Conservation (phyloP, 2,329 filamentous ascomycete genomes). For the Lecanicillium sp. region DNA sequence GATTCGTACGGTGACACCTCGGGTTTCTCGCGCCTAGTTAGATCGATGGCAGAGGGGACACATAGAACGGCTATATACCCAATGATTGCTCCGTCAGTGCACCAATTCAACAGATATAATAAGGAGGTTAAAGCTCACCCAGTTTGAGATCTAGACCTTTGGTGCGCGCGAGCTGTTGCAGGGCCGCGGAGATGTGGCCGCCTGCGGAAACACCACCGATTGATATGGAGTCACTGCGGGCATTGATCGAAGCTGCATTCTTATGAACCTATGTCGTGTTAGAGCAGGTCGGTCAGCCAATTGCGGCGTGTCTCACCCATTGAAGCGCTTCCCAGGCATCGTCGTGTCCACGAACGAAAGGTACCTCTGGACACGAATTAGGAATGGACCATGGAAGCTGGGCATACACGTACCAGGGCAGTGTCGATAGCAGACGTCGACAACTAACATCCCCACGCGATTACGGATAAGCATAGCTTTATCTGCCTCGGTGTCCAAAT, state of each 20-base stretch:
- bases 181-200: slow-evolving; percentile 3
- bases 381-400: neutral
- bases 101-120: too few relatives aligned
- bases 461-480: slow-evolving; percentile 5
- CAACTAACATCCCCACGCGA: slow-evolving; percentile 4
- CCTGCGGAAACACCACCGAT: slow-evolving; percentile 10
- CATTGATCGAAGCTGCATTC: slow-evolving; percentile 1
- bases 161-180: slow-evolving; percentile 8
- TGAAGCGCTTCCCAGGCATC: slow-evolving; percentile 8
- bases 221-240: slow-evolving; percentile 7
- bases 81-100: too few relatives aligned
- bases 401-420: neutral
- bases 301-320: slow-evolving; percentile 7
- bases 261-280: too few relatives aligned
- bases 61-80: too few relatives aligned
- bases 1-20: too few relatives aligned
- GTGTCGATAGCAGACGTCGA: slow-evolving; percentile 7
- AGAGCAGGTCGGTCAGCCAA: neutral
- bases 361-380: neutral
- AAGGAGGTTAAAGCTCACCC: too few relatives aligned
- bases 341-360: slow-evolving; percentile 8
- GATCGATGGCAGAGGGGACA: too few relatives aligned
- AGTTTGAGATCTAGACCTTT: slow-evolving; percentile 5
- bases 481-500: slow-evolving; percentile 5
- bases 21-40: too few relatives aligned